Percentiles rank a stretch among this genome's conserved stretches.
These are phyloP conservation scores for Chlorella sp. DNA, from an alignment of 139 green algal species.

Conservation along the genomic window DNA sequence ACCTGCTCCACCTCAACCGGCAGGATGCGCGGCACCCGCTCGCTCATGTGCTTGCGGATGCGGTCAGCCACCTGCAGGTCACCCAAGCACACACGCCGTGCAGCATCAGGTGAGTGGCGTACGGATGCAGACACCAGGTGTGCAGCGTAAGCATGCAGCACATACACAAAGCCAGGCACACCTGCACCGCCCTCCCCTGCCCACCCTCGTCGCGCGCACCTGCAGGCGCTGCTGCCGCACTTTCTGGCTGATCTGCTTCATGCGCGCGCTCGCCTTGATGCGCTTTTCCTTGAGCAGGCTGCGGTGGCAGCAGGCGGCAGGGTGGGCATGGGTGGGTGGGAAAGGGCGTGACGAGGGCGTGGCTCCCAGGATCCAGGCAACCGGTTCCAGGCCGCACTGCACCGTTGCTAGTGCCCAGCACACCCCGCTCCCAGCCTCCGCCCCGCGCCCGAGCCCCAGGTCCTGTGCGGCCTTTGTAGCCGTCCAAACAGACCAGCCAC, in stretches of 20 bases:
- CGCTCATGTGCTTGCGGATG: slow-evolving; percentile 58
- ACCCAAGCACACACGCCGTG: too few relatives aligned
- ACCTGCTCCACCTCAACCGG: slow-evolving; percentile 48
- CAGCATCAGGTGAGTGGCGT: too few relatives aligned
- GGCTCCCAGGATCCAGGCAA: too few relatives aligned
- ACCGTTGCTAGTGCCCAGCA: too few relatives aligned
- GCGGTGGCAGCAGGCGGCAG: slow-evolving; percentile 24
- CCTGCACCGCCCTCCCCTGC: neutral
- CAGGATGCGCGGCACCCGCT: slow-evolving; percentile 36
- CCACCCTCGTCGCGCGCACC: neutral
- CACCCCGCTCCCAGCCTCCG: too few relatives aligned
- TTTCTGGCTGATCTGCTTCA: slow-evolving; percentile 71
- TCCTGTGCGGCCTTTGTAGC: too few relatives aligned
- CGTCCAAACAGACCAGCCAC: too few relatives aligned
- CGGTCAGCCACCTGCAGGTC: slow-evolving; percentile 53
- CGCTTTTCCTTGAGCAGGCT: slow-evolving; percentile 71
- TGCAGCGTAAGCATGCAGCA: neutral
- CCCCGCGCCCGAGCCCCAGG: too few relatives aligned
- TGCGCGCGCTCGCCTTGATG: slow-evolving; percentile 65
- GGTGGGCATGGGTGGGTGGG: too few relatives aligned
- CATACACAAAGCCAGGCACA: neutral
- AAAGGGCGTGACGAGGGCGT: too few relatives aligned
- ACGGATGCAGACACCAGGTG: too few relatives aligned
- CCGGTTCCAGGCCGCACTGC: too few relatives aligned
- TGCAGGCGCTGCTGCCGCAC: slow-evolving; percentile 66